Percentiles rank a stretch among this genome's conserved stretches.
phyloP scores from a whole-genome alignment of 2,329 filamentous ascomycete genomes.

The Onygenales sp. region DNA sequence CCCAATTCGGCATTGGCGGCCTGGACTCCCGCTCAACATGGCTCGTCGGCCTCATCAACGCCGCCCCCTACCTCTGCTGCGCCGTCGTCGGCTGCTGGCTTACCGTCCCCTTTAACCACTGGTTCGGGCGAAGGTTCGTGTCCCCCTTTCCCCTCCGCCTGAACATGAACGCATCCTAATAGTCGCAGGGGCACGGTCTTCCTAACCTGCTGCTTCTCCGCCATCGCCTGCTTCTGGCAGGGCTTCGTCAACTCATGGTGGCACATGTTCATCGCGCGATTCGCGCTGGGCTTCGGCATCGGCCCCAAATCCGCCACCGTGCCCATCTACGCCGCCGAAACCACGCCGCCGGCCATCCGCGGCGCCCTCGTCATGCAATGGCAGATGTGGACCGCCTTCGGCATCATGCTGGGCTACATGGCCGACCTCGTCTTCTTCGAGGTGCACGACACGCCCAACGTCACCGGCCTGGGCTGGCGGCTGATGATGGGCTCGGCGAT shows the following conservation, averaged over 20 bases:
- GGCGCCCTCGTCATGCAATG: slow-evolving; percentile 76
- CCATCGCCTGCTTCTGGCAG: slow-evolving; percentile 44
- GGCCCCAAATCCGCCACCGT: slow-evolving; percentile 66
- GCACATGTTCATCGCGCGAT: slow-evolving; percentile 60
- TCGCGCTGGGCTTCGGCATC: slow-evolving; percentile 69
- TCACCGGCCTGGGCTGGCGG: slow-evolving; percentile 55
- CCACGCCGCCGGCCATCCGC: slow-evolving; percentile 57
- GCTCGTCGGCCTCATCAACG: slow-evolving; percentile 55
- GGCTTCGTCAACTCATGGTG: slow-evolving; percentile 62
- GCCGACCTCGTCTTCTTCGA: slow-evolving; percentile 54
- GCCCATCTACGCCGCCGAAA: slow-evolving; percentile 69
- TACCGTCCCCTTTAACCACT: slow-evolving; percentile 61
- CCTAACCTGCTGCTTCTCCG: slow-evolving; percentile 63
- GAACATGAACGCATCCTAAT: no score
- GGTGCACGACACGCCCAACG: slow-evolving; percentile 40
- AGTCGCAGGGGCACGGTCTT: slow-evolving; percentile 61
- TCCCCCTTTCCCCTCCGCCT: no score
- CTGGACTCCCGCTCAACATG: slow-evolving; percentile 42
- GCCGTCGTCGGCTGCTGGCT: slow-evolving; percentile 64
- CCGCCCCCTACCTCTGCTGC: slow-evolving; percentile 51
- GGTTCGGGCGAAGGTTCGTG: slow-evolving; percentile 43
- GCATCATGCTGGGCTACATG: slow-evolving; percentile 48
- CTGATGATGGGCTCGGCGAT: slow-evolving; percentile 61
- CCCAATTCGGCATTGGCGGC: slow-evolving; percentile 50
- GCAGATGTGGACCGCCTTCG: slow-evolving; percentile 51